A percentile compares a stretch with the other conserved stretches of the same genome.
These are phyloP conservation scores for Penicillium pulvis DNA, from an alignment of 495 filamentous ascomycete species.

Conservation along the genomic window DNA sequence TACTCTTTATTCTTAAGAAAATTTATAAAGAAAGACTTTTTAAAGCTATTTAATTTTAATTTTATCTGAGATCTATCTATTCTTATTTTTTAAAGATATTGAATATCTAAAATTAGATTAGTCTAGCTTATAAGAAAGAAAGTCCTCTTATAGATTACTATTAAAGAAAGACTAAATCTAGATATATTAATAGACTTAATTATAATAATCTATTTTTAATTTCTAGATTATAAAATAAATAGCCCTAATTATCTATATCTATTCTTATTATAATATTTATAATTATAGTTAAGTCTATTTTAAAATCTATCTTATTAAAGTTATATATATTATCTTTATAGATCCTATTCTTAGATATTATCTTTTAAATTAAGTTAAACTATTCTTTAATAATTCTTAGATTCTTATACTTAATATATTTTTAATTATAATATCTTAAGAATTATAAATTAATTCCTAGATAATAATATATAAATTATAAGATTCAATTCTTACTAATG, in stretches of 20 bases:
- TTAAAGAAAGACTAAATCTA: no score
- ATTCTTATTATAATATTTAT: no score
- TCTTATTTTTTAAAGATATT: background rate
- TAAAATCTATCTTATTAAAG: no score
- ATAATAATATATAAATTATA: background rate
- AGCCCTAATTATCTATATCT: no score
- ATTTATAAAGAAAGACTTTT: background rate
- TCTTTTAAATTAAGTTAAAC: no score
- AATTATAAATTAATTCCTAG: no score
- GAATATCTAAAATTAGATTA: background rate
- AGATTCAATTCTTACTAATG: slow-evolving; percentile 1
- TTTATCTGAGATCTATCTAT: background rate
- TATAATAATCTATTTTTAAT: background rate
- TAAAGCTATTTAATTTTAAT: slow-evolving; percentile 1
- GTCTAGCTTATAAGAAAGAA: background rate
- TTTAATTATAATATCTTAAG: background rate
- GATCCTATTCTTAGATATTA: no score
- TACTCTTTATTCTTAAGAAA: background rate
- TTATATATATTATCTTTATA: no score
- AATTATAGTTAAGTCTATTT: no score
- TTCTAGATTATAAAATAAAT: background rate
- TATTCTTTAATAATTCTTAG: no score
- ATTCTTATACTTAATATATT: no score
- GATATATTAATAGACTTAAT: background rate
- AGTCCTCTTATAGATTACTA: background rate